These are phyloP conservation scores for Cladosporium sp. DNA, from an alignment of 2,329 filamentous ascomycete genomes.

Conservation along the genomic window DNA sequence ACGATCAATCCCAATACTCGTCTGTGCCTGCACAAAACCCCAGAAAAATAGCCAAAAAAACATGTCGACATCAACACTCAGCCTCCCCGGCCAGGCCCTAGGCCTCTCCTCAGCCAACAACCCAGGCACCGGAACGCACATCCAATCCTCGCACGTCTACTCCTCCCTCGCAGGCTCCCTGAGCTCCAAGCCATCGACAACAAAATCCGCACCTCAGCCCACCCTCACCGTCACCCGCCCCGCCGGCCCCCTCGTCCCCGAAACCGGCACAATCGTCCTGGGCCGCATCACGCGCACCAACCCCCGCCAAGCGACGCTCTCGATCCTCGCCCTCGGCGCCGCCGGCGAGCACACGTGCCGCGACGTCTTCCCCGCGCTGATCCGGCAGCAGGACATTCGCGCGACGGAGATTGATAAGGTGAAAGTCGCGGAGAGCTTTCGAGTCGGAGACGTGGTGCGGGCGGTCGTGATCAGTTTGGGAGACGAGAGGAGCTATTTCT, in stretches of 20 bases:
- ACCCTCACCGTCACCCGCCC: conserved; percentile 37
- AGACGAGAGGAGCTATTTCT: conserved; percentile 92
- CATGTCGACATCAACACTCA: conserved; percentile 39
- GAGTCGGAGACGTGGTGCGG: conserved; percentile 86
- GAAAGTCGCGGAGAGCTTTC: conserved; percentile 83
- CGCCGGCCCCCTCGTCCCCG: conserved; percentile 75
- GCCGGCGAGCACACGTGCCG: conserved; percentile 23
- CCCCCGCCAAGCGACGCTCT: conserved; percentile 77
- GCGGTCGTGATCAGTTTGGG: conserved; percentile 80
- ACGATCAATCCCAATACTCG: no score
- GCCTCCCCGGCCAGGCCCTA: conserved; percentile 78
- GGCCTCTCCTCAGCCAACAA: conserved; percentile 63
- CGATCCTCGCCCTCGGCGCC: conserved; percentile 77
- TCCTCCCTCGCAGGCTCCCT: conserved; percentile 74
- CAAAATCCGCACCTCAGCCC: conserved; percentile 50
- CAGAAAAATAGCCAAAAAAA: background rate
- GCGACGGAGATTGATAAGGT: conserved; percentile 96
- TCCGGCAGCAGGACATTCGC: conserved; percentile 71
- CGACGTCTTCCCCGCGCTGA: conserved; percentile 31
- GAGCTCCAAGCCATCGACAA: conserved; percentile 35
- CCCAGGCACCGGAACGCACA: conserved; percentile 79
- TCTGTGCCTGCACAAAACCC: no score
- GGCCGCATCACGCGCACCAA: conserved; percentile 82
- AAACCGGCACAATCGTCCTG: conserved; percentile 75
- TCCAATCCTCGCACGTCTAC: conserved; percentile 69